phyloP scores from a whole-genome alignment of 2,329 filamentous ascomycete genomes.

The Laburnicola sp. region DNA sequence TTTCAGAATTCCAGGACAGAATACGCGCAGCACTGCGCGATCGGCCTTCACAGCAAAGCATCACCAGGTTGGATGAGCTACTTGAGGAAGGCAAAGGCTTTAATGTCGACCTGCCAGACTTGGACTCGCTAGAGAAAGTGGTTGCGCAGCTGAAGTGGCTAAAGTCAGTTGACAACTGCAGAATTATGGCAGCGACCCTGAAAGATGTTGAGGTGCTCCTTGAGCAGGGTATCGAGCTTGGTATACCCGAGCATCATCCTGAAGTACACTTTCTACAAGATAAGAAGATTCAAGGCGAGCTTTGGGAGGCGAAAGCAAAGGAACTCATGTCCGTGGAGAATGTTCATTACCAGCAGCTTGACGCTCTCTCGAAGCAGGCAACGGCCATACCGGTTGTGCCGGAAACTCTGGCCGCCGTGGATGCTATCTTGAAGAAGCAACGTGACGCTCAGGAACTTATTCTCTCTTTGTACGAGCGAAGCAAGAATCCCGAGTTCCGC shows the following conservation, averaged over 20 bases:
- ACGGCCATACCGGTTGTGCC: slow-evolving; percentile 76
- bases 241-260: slow-evolving; percentile 78
- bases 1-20: slow-evolving; percentile 80
- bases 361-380: slow-evolving; percentile 85
- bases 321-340: slow-evolving; percentile 90
- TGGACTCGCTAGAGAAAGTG: slow-evolving; percentile 77
- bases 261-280: slow-evolving; percentile 76
- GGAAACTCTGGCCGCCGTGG: slow-evolving; percentile 79
- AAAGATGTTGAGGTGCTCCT: slow-evolving; percentile 80
- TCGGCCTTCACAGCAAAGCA: slow-evolving; percentile 50
- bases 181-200: slow-evolving; percentile 67
- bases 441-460: slow-evolving; percentile 94
- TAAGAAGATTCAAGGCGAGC: slow-evolving; percentile 73
- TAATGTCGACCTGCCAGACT: slow-evolving; percentile 87
- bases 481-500: slow-evolving; percentile 71
- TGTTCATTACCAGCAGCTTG: slow-evolving; percentile 91
- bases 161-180: slow-evolving; percentile 69
- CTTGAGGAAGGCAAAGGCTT: slow-evolving; percentile 88
- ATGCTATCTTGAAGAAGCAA: slow-evolving; percentile 93
- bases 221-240: slow-evolving; percentile 73
- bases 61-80: slow-evolving; percentile 81
- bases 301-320: slow-evolving; percentile 91
- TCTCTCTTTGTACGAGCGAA: slow-evolving; percentile 75
- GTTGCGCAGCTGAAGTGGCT: slow-evolving; percentile 89
- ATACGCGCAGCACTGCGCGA: slow-evolving; percentile 72